Evolutionary conservation across 78 protist species (phyloP), one percentile per base, ranked within the genome.

Genomic region (Protostelium mycophagum): DNA sequence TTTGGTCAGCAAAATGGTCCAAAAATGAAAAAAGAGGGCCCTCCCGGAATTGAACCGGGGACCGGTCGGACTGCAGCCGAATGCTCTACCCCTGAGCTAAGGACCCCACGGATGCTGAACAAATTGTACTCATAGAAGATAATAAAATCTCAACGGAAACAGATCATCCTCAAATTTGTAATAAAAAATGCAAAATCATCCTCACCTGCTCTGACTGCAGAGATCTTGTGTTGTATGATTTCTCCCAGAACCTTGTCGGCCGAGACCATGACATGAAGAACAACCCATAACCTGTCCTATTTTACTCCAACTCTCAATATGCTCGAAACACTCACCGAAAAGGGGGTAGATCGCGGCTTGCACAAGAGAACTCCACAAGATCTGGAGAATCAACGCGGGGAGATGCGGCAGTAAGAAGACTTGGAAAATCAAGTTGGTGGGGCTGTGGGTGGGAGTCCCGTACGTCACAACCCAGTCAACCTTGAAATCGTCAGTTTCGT

Each of bases 221-320:
- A 1, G 16, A 35, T 0, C 38, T 10, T 28, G 92, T 89, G 9
- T 1, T 16, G 88, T 86, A 86, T 1, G 35, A 0, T 28, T 28
- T 1, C 89, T 85, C 93, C 93, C 93, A 90, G 34, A 87, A 90
- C 25, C 10, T 1, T 1, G 86, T 28, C 0, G 90, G 88, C 28
- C 93, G 87, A 0, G 73, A 0, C 73, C 87, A 86, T 25, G 90
- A 86, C 34, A 86, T 34, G 31, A 90, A 38, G 29, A 38, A 90
- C 28, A 86, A n/a, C 28, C 86, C 25, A 25, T 35, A 37, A 16
- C 93, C 93, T 51, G 73, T 25, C 16, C 73, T 5, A 25, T 5
- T 51, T 5, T 51, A 5, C 5, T 5, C 5, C 73, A 51, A 5
- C 31, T 16, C 73, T 5, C 73, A 16, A 25, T 51, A 51, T 51